Conservation (phyloP, 768 basidiomycete genomes). For the Guyanaporus albipodus region DNA sequence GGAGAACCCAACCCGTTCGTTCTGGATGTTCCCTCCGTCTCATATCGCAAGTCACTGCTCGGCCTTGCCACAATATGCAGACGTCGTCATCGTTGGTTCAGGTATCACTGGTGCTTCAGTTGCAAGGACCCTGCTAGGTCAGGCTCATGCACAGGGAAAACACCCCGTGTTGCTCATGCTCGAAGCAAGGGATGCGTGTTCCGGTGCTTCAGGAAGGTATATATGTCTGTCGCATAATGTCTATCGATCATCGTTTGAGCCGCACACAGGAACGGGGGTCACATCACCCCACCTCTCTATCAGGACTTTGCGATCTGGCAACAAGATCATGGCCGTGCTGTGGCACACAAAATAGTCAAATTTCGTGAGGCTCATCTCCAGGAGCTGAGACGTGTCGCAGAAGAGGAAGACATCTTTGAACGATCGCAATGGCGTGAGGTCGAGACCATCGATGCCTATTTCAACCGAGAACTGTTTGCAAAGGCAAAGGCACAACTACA, state of each 20-base stretch:
- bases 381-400: constrained; percentile 45
- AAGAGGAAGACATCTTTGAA: constrained; percentile 49
- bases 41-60: constrained; percentile 40
- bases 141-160: constrained; percentile 22
- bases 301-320: constrained; percentile 52
- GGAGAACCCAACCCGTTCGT: constrained; percentile 49
- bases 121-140: constrained; percentile 49
- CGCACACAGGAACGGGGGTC: constrained; percentile 59
- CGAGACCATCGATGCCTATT: constrained; percentile 56
- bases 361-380: constrained; percentile 59
- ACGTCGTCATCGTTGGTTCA: constrained; percentile 72
- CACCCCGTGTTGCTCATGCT: constrained; percentile 59
- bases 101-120: constrained; percentile 70
- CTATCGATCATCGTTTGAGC: background rate
- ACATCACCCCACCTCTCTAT: constrained; percentile 57
- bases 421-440: constrained; percentile 56
- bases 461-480: constrained; percentile 38
- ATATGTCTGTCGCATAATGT: constrained; percentile 16
- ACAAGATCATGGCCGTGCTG: constrained; percentile 40
- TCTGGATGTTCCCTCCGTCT: constrained; percentile 59
- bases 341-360: constrained; percentile 51
- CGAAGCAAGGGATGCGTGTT: constrained; percentile 76
- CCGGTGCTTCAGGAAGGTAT: constrained; percentile 71
- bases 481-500: constrained; percentile 41
- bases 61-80: constrained; percentile 40